Evolutionary conservation across 371 early-diverging fungal genomes (phyloP).

Genomic region (Mortierella sp.): DNA sequence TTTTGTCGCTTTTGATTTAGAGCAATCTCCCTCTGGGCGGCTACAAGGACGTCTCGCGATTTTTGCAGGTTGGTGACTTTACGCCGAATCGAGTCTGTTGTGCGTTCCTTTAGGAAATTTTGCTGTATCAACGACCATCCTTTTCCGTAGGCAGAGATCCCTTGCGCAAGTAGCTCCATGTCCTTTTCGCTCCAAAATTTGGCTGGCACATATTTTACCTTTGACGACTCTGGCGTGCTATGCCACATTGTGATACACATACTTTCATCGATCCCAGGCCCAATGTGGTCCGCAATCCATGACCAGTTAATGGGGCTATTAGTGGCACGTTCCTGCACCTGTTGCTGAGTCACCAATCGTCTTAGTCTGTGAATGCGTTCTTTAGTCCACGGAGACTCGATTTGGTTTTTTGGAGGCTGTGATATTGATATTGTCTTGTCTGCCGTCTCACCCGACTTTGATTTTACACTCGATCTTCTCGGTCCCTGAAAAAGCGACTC

Average conservation of each 20-base stretch:
- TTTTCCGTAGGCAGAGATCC: slow-evolving; percentile 17
- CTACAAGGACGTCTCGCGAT: slow-evolving; percentile 7
- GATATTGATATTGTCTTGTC: neutral
- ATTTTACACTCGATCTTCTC: neutral
- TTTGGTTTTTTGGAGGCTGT: neutral
- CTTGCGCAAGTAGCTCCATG: slow-evolving; percentile 13
- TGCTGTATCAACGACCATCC: slow-evolving; percentile 28
- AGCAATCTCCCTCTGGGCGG: neutral
- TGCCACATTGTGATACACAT: slow-evolving; percentile 47
- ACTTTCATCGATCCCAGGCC: slow-evolving; percentile 34
- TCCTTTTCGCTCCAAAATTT: slow-evolving; percentile 31
- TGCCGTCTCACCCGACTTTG: neutral
- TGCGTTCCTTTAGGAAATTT: slow-evolving; percentile 22
- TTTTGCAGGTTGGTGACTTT: slow-evolving; percentile 31
- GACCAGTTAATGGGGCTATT: slow-evolving; percentile 31
- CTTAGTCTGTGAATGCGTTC: slow-evolving; percentile 18
- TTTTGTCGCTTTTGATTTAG: neutral
- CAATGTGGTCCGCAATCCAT: slow-evolving; percentile 55
- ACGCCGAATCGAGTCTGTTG: slow-evolving; percentile 46
- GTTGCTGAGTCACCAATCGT: slow-evolving; percentile 38
- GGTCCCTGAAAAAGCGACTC: slow-evolving; percentile 9
- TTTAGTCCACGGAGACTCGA: slow-evolving; percentile 11
- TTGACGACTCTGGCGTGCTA: slow-evolving; percentile 8
- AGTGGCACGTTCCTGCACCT: slow-evolving; percentile 8
- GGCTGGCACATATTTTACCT: neutral